These are phyloP conservation scores for Mallotus nudiflorus DNA, from an alignment of 345 rosid genomes.

Conservation along the genomic window DNA sequence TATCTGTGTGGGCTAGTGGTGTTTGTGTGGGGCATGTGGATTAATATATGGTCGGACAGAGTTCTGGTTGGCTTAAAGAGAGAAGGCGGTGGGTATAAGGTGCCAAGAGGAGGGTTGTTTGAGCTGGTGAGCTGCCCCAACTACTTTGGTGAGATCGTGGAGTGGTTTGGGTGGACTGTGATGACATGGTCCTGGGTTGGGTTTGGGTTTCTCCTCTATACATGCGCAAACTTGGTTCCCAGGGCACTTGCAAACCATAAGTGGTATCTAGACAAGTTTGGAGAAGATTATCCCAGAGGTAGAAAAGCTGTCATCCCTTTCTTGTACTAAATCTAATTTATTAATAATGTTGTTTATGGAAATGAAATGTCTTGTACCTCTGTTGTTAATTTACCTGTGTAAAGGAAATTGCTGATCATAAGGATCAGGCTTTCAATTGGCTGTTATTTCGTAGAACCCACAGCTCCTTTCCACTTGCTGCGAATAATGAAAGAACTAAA, in stretches of 20 bases:
- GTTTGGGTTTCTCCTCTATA: conserved; percentile 65
- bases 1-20: conserved; percentile 48
- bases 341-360: not conserved
- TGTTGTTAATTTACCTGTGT: not conserved
- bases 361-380: not conserved
- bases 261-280: conserved; percentile 78
- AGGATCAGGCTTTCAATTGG: not conserved
- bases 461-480: not conserved
- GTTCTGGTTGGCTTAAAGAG: conserved; percentile 63
- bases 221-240: conserved; percentile 78
- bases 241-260: conserved; percentile 65
- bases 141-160: conserved; percentile 76
- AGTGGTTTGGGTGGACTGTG: conserved; percentile 89
- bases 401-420: not conserved
- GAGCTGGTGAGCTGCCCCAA: conserved; percentile 87
- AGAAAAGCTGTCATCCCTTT: conserved; percentile 83
- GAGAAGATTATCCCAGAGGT: conserved; percentile 63
- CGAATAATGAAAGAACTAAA: no score
- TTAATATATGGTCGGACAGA: conserved; percentile 66
- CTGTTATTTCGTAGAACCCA: not conserved
- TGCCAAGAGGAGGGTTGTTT: conserved; percentile 82
- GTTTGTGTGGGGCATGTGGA: conserved; percentile 63
- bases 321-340: conserved; percentile 19
- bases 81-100: conserved; percentile 63
- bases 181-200: conserved; percentile 94